These are phyloP conservation scores for Teunomyces gatunensis DNA, from an alignment of 805 yeast species.

Conservation along the genomic window DNA sequence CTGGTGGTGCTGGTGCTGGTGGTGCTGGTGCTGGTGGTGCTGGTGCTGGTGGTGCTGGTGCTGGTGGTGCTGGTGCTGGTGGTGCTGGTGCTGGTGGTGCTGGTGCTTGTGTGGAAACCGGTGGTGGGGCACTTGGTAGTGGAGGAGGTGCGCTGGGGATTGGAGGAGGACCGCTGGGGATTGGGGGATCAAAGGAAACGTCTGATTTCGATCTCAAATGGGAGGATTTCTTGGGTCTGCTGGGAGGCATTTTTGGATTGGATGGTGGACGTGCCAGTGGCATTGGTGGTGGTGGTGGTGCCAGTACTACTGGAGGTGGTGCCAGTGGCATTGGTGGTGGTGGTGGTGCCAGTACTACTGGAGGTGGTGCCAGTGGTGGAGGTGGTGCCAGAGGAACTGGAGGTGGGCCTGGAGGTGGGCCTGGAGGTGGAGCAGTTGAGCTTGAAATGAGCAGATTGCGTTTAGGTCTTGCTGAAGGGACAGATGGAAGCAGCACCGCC, in stretches of 20 bases:
- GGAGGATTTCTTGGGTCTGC: slow-evolving; percentile 37
- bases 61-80: slow-evolving; percentile 9
- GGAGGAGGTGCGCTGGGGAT: slow-evolving; percentile 13
- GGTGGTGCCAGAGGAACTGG: slow-evolving; percentile 15
- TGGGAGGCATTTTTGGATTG: slow-evolving; percentile 34
- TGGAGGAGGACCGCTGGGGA: slow-evolving; percentile 7
- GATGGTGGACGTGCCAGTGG: slow-evolving; percentile 14
- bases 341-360: slow-evolving; percentile 15
- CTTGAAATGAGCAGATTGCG: slow-evolving; percentile 6
- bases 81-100: slow-evolving; percentile 8
- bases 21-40: slow-evolving; percentile 9
- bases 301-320: slow-evolving; percentile 19
- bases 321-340: slow-evolving; percentile 12
- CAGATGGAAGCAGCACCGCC: neutral
- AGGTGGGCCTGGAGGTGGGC: slow-evolving; percentile 12
- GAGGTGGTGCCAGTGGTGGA: slow-evolving; percentile 14
- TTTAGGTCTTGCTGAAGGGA: slow-evolving; percentile 10
- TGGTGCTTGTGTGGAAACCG: slow-evolving; percentile 5
- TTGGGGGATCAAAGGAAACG: neutral
- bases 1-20: slow-evolving; percentile 10
- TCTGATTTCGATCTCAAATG: slow-evolving; percentile 22
- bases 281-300: slow-evolving; percentile 6
- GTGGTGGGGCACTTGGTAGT: slow-evolving; percentile 9
- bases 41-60: slow-evolving; percentile 13
- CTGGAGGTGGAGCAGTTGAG: slow-evolving; percentile 5